Percentiles rank a stretch among this genome's conserved stretches.
phyloP scores from a whole-genome alignment of 2,329 filamentous ascomycete genomes.

The Ophiostoma piceae region DNA sequence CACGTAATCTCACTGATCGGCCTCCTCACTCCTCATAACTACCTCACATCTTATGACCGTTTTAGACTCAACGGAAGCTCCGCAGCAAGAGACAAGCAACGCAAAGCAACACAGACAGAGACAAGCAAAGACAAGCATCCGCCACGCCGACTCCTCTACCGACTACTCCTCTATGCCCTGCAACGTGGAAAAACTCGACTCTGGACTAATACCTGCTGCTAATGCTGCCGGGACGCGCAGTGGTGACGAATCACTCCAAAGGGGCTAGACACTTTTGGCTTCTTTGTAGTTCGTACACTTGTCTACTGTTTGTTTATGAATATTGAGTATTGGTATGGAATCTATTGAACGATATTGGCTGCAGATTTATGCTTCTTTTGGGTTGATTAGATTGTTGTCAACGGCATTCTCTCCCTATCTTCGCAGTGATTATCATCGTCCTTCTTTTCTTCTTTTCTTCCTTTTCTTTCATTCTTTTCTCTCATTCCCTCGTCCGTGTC shows the following conservation, averaged over 20 bases:
- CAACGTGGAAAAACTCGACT: neutral
- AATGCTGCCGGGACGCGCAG: neutral
- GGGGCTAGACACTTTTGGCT: neutral
- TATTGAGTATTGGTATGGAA: neutral
- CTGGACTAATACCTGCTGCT: neutral
- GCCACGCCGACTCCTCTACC: too few relatives aligned
- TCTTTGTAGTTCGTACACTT: neutral
- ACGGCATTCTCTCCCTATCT: neutral
- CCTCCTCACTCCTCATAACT: neutral
- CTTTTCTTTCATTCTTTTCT: neutral
- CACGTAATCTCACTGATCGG: neutral
- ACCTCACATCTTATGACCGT: neutral
- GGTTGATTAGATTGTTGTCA: neutral
- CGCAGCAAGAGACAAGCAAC: too few relatives aligned
- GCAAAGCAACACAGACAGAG: too few relatives aligned
- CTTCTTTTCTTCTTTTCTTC: neutral
- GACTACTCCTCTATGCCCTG: neutral
- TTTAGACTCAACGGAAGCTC: too few relatives aligned
- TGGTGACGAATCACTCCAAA: slow-evolving; percentile 7
- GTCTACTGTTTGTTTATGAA: neutral
- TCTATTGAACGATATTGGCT: neutral
- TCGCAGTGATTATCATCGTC: neutral
- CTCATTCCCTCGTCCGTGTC: too few relatives aligned
- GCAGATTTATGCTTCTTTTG: neutral
- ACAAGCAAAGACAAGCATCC: neutral